Base-by-base conservation (phyloP, 2,329 filamentous ascomycete genomes). In the Trichoderma koningiopsis region DNA sequence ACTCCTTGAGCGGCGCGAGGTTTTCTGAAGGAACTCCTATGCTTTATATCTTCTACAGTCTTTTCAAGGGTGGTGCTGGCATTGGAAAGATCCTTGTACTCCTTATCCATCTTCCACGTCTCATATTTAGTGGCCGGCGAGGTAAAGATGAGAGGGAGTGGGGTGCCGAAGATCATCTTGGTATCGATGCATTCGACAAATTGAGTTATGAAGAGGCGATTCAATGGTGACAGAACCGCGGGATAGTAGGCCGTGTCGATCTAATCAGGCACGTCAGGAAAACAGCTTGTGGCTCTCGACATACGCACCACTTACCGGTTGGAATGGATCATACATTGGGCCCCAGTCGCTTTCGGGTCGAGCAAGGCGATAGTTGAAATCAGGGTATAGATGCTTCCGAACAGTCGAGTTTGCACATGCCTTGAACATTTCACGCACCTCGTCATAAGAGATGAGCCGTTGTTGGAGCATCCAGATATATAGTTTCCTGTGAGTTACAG, bases 31-130 rank as follows among this genome's bases (percentile, higher is more conserved):
- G n/a, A 7, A 22, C 19, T 53, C 13, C 0, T 56, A 4, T 3
- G 7, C 27, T 11, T 29, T 3, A 22, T 19, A 8, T 22, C 24
- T 19, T 56, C 5, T 19, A 13, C 13, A 10, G 61, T 14, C 10
- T 4, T 5, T 16, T 5, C 0, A 22, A 24, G 33, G 2, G 10
- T 59, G 4, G 3, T 2, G 1, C 14, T 14, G 11, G 14, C 55
- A 24, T 22, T n/a, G 5, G 0, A n/a, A 10, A 59, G 14, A 43
- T 67, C 64, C 5, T 16, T 3, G n/a, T 6, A 67, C 40, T 67
- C 64, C 5, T 52, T 67, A 24, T 67, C 55, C n/a, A 67, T 59
- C 31, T 37, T 59, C 40, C 55, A 58, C 40, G 40, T 31, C 22
- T 49, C 53, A 22, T 64, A 64, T 11, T 19, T 11, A 22, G 43